Base-by-base conservation (phyloP, 768 basidiomycete species). In the Leccinum fibrillosum region DNA sequence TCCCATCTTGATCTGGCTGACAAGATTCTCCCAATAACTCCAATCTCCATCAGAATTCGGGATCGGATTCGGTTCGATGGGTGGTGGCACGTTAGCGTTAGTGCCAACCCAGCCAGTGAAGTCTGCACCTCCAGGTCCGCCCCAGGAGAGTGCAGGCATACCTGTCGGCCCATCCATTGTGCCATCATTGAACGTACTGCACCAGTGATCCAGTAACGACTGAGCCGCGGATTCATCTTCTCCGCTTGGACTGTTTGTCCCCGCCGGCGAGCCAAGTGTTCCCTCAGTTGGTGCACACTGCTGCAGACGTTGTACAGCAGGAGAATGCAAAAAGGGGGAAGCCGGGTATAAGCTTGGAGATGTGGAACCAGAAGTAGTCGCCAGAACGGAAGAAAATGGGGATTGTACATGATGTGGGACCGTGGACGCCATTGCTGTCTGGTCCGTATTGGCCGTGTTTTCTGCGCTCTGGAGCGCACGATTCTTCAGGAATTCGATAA, bases 201-300 rank as follows among this genome's bases (percentile, higher is more conserved):
- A 89, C 91, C 92, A 93, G 60, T 92, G 88, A 69, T 94, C 90
- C 49, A 94, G 76, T 55, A 94, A 70, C 11, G 82, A 82, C 66
- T 94, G 91, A 4, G 90, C 90, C 7, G 86, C 77, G 25, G 82
- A 84, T 66, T 91, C 86, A 10, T 89, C 90, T 49, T 92, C 91
- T 47, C 80, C 86, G 52, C 69, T 71, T 2, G 88, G 90, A 66
- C 89, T 90, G n/a, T 82, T 82, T 23, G 86, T 82, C 17, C 81
- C 84, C 1, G 83, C 82, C 39, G 86, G 84, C 15, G 88, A 87
- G 56, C 75, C 74, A 2, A 76, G 75, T 61, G 82, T 74, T 32
- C 72, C 67, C 48, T 86, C 86, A 10, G 69, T 64, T 37, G 72
- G 66, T 4, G 59, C 61, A 48, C 68, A 68, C n/a, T 82, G 80